Conservation (phyloP, 2,329 filamentous ascomycete species). For the Colletotrichum sp. region DNA sequence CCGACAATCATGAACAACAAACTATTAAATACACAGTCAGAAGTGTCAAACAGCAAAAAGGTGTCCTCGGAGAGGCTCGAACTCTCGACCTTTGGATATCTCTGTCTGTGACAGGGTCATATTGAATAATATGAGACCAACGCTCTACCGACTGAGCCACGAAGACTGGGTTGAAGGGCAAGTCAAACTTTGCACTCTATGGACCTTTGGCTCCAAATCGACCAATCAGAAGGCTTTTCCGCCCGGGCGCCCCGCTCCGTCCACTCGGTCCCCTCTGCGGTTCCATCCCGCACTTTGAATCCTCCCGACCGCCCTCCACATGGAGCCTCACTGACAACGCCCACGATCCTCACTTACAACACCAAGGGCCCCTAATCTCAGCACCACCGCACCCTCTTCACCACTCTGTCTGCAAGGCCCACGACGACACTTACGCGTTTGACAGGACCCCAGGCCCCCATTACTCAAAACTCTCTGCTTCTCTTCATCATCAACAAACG, state of each 20-base stretch:
- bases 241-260: not conserved
- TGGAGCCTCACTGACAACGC: not conserved
- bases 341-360: not conserved
- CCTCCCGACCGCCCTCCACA: not conserved
- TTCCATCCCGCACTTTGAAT: not conserved
- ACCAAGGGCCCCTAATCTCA: not conserved
- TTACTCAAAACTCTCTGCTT: not conserved
- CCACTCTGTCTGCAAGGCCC: not conserved
- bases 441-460: not conserved
- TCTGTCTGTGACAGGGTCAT: not conserved
- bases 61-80: constrained; percentile 19
- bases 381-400: not conserved
- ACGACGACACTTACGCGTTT: constrained; percentile 11
- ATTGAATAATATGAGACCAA: constrained; percentile 15
- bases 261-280: not conserved
- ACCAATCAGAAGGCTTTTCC: not conserved
- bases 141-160: constrained; percentile 21
- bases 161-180: not conserved
- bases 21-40: too few species aligned
- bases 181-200: accelerated
- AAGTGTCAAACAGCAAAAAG: not conserved
- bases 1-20: too few species aligned
- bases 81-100: constrained; percentile 20
- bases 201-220: too few species aligned
- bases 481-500: not conserved